These are phyloP conservation scores for Suillus subalutaceus DNA, from an alignment of 768 basidiomycete species.

Conservation along the genomic window DNA sequence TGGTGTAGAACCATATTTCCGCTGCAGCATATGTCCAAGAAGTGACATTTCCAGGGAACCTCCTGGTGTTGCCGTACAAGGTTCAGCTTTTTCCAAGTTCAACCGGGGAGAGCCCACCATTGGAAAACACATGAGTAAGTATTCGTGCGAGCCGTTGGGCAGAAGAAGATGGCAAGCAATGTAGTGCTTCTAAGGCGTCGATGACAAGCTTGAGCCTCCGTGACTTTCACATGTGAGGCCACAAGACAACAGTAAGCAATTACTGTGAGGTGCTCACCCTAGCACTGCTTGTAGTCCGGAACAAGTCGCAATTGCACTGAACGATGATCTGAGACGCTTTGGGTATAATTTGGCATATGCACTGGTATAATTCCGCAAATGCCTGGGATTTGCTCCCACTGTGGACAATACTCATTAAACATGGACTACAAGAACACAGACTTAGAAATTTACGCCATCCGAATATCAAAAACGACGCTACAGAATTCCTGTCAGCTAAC, in stretches of 20 bases:
- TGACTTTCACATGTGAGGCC: constrained; percentile 19
- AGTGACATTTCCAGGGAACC: constrained; percentile 24
- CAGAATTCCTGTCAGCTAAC: background rate
- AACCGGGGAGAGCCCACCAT: constrained; percentile 21
- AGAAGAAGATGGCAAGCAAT: constrained; percentile 19
- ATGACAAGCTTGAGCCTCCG: constrained; percentile 23
- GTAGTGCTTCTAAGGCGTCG: constrained; percentile 26
- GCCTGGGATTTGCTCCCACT: constrained; percentile 32
- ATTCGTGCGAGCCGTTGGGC: constrained; percentile 19
- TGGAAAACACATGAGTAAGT: constrained; percentile 33
- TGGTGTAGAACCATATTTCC: constrained; percentile 19
- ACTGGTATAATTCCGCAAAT: constrained; percentile 26
- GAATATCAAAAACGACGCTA: constrained; percentile 32
- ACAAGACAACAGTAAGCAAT: background rate
- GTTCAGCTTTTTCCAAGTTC: background rate
- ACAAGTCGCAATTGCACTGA: constrained; percentile 22
- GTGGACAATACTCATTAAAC: background rate
- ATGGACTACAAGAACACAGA: background rate
- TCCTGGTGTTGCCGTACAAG: constrained; percentile 17
- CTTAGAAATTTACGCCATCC: constrained; percentile 27
- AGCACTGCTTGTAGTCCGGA: constrained; percentile 16
- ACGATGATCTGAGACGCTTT: constrained; percentile 30
- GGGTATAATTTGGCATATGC: constrained; percentile 31
- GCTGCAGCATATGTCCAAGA: constrained; percentile 22
- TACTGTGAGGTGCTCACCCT: constrained; percentile 17